Conservation (phyloP, 2,329 filamentous ascomycete species). For the Penicillium sp. region DNA sequence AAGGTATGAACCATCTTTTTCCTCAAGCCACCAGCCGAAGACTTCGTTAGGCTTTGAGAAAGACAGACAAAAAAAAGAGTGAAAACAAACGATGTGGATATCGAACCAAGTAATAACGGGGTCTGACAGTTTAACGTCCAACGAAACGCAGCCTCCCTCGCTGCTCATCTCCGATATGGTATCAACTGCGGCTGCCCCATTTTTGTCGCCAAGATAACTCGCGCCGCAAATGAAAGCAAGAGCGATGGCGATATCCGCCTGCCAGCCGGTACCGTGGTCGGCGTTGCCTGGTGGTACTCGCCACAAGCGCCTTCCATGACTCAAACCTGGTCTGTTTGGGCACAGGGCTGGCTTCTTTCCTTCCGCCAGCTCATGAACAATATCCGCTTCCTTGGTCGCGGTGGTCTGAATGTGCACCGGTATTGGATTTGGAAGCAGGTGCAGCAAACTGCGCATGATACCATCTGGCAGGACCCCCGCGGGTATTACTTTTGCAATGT, state of each 20-base stretch:
- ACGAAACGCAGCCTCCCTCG: slow-evolving; percentile 64
- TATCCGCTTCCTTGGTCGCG: slow-evolving; percentile 62
- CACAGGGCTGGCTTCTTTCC: slow-evolving; percentile 66
- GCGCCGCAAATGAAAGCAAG: slow-evolving; percentile 30
- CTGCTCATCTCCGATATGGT: slow-evolving; percentile 67
- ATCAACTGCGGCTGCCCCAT: slow-evolving; percentile 65
- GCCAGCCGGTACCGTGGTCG: slow-evolving; percentile 55
- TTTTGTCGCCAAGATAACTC: slow-evolving; percentile 64
- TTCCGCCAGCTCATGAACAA: slow-evolving; percentile 67
- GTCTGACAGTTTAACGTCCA: slow-evolving; percentile 55
- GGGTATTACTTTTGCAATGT: slow-evolving; percentile 79
- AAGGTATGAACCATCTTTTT: slow-evolving; percentile 48
- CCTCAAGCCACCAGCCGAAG: no score
- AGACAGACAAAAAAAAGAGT: neutral
- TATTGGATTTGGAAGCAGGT: slow-evolving; percentile 72
- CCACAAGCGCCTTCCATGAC: slow-evolving; percentile 52
- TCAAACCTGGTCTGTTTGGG: slow-evolving; percentile 62
- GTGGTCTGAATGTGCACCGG: slow-evolving; percentile 64
- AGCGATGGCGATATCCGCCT: slow-evolving; percentile 13
- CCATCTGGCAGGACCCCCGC: slow-evolving; percentile 63
- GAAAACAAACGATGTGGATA: slow-evolving; percentile 7
- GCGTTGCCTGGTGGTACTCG: slow-evolving; percentile 71
- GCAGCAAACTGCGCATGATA: slow-evolving; percentile 61
- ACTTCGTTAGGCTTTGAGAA: neutral
- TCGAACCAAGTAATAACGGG: slow-evolving; percentile 10